phyloP scores from a whole-genome alignment of 2,329 filamentous ascomycete genomes.

The Sphaerostilbella broomeana region DNA sequence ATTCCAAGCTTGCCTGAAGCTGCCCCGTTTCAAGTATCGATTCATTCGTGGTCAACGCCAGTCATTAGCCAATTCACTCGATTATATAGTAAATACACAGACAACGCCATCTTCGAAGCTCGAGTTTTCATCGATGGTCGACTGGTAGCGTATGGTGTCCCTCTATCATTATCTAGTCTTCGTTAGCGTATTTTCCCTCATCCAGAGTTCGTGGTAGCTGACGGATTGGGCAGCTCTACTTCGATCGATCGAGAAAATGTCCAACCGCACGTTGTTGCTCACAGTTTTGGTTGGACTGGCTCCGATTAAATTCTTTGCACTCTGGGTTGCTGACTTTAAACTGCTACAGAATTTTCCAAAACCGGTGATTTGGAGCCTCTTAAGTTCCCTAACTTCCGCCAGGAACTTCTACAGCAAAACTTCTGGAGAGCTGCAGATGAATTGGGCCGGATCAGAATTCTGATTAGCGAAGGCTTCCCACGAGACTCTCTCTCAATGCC shows the following conservation, averaged over 20 bases:
- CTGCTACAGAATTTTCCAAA: constrained; percentile 41
- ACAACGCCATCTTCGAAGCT: constrained; percentile 56
- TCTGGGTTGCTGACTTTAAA: neutral
- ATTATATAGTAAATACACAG: constrained; percentile 48
- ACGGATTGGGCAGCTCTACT: constrained; percentile 39
- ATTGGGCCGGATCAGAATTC: constrained; percentile 66
- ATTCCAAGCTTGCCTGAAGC: constrained; percentile 56
- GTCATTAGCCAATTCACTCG: constrained; percentile 51
- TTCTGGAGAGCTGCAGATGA: constrained; percentile 68
- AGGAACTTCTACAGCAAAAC: constrained; percentile 59
- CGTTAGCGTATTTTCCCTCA: no score
- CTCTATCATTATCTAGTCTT: neutral
- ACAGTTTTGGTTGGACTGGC: constrained; percentile 36
- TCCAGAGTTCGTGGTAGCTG: neutral
- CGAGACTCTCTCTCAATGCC: constrained; percentile 45
- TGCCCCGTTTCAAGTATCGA: constrained; percentile 61
- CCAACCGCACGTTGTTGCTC: constrained; percentile 46
- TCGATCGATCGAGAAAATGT: constrained; percentile 44
- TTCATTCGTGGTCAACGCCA: constrained; percentile 66
- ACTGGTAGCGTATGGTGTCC: constrained; percentile 47
- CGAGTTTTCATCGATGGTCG: constrained; percentile 63
- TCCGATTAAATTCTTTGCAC: neutral
- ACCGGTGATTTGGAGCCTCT: constrained; percentile 55
- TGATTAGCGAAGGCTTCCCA: constrained; percentile 67
- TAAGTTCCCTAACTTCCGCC: constrained; percentile 65